Conservation (phyloP, 148 eudicot genomes). For the Vaccinium myrtillus region DNA sequence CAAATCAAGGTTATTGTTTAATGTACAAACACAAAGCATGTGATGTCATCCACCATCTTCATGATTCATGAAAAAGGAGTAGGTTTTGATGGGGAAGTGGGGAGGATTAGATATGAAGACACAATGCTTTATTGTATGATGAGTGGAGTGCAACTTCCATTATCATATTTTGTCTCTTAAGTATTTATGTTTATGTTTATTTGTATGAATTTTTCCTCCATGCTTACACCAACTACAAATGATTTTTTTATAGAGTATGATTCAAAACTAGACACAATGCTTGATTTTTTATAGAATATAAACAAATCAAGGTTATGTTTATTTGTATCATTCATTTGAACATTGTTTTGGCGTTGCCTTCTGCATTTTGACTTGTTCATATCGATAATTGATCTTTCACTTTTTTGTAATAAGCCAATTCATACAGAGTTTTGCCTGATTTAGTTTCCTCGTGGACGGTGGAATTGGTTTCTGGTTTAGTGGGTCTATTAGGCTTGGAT, state of each 20-base stretch:
- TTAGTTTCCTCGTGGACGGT: not conserved
- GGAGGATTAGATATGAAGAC: not conserved
- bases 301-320: no score
- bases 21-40: not conserved
- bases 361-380: not conserved
- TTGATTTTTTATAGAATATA: no score
- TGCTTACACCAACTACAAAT: no score
- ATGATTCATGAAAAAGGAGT: not conserved
- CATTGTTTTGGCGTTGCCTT: conserved; percentile 6
- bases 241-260: no score
- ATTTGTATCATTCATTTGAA: not conserved
- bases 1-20: not conserved
- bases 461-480: not conserved
- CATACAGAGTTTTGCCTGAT: not conserved
- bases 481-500: not conserved
- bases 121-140: not conserved
- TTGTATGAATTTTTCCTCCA: no score
- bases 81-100: not conserved
- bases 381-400: not conserved
- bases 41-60: not conserved
- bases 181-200: no score
- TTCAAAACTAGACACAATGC: no score
- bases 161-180: no score
- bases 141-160: not conserved
- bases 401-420: not conserved